Evolutionary conservation across 2,329 filamentous ascomycete genomes (phyloP).

Genomic region (Phaeosphaeria sp.): DNA sequence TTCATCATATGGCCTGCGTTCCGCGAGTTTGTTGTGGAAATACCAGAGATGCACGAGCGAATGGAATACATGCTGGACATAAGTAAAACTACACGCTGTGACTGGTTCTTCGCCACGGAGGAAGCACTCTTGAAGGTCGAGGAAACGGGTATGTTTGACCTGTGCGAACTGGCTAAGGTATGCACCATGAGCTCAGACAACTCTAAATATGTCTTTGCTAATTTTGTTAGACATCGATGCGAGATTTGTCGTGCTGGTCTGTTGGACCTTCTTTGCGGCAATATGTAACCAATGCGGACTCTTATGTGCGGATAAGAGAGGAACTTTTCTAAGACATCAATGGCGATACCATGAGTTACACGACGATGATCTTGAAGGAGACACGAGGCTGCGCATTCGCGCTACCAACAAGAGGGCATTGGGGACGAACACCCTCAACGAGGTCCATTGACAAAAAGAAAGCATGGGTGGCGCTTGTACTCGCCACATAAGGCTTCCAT

Average conservation of each 20-base stretch:
- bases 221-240: conserved; percentile 8
- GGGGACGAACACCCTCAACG: too few relatives aligned
- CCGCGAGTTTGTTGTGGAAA: conserved; percentile 30
- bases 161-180: conserved; percentile 24
- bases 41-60: conserved; percentile 31
- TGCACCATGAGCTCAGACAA: neutral
- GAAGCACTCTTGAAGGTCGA: conserved; percentile 16
- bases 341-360: neutral
- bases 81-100: conserved; percentile 22
- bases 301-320: conserved; percentile 29
- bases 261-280: conserved; percentile 30
- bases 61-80: conserved; percentile 36
- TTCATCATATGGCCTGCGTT: conserved; percentile 34
- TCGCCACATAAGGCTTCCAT: too few relatives aligned
- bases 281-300: conserved; percentile 33
- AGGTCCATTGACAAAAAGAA: too few relatives aligned
- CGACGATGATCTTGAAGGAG: too few relatives aligned
- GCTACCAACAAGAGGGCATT: too few relatives aligned
- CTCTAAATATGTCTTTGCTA: too few relatives aligned
- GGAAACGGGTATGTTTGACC: conserved; percentile 21
- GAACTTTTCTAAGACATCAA: conserved; percentile 16
- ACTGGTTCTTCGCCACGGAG: conserved; percentile 20
- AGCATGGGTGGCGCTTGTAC: too few relatives aligned
- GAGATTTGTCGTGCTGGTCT: conserved; percentile 26
- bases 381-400: too few relatives aligned